phyloP scores from a whole-genome alignment of 2,329 filamentous ascomycete genomes.

The Purpureocillium lavendulum region DNA sequence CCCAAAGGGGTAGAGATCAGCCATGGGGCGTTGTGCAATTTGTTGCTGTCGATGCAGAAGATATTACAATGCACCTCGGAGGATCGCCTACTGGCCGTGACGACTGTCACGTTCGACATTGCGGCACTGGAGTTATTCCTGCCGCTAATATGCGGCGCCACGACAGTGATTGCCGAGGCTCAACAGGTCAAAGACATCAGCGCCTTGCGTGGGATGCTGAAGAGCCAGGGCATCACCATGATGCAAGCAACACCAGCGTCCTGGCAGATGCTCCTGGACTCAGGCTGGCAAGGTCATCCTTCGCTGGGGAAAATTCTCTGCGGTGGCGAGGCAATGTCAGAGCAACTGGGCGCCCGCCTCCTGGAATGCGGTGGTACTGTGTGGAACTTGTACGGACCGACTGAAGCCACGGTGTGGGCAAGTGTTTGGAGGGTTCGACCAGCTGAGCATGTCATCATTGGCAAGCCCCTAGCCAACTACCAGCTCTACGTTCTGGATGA shows the following conservation, averaged over 20 bases:
- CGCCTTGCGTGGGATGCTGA: constrained; percentile 6
- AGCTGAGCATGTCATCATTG: constrained; percentile 10
- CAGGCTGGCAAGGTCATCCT: constrained; percentile 6
- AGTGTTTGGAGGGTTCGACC: constrained; percentile 12
- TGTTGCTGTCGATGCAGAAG: constrained; percentile 6
- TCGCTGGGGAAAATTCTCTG: constrained; percentile 8
- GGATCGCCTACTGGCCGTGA: constrained; percentile 11
- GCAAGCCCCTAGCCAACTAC: constrained; percentile 13
- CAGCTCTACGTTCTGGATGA: constrained; percentile 31
- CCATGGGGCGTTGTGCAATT: constrained; percentile 7
- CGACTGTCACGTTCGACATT: constrained; percentile 11
- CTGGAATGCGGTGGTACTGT: constrained; percentile 5
- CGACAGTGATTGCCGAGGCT: constrained; percentile 7
- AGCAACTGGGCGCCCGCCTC: constrained; percentile 6
- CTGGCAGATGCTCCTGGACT: constrained; percentile 12
- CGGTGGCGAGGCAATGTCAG: constrained; percentile 7
- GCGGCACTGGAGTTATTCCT: constrained; percentile 9
- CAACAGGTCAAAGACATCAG: constrained; percentile 6
- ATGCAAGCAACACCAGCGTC: constrained; percentile 11
- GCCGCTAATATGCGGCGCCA: constrained; percentile 9
- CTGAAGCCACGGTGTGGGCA: constrained; percentile 13
- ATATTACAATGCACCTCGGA: constrained; percentile 6
- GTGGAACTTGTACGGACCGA: constrained; percentile 21
- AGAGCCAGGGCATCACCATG: constrained; percentile 7
- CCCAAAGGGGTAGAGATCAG: not conserved